Percentiles rank a stretch among this genome's conserved stretches.
Conservation (phyloP, 2,329 filamentous ascomycete genomes). For the Epichloe scottii region DNA sequence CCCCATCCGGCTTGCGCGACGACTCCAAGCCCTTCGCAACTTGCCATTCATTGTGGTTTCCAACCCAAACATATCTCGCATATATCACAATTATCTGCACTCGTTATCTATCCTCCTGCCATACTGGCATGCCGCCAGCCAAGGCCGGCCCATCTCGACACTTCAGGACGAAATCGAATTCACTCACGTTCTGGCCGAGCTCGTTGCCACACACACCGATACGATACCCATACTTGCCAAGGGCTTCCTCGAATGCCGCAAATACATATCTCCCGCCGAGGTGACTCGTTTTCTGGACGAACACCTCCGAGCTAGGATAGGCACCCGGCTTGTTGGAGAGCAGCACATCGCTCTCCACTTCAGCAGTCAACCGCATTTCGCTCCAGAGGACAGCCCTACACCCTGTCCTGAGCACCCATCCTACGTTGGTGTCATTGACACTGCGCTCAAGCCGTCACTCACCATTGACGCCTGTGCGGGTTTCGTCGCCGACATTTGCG, state of each 20-base stretch:
- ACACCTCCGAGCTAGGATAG: slow-evolving; percentile 85
- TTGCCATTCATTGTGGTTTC: slow-evolving; percentile 96
- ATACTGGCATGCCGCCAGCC: slow-evolving; percentile 45
- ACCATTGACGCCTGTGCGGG: slow-evolving; percentile 76
- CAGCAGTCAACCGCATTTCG: slow-evolving; percentile 55
- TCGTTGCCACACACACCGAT: slow-evolving; percentile 90
- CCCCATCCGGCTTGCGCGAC: slow-evolving; percentile 82
- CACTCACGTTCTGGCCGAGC: slow-evolving; percentile 81
- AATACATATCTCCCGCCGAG: slow-evolving; percentile 71
- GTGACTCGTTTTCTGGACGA: slow-evolving; percentile 91
- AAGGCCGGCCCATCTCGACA: slow-evolving; percentile 32
- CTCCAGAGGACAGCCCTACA: slow-evolving; percentile 37
- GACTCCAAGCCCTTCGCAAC: slow-evolving; percentile 85
- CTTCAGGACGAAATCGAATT: slow-evolving; percentile 84
- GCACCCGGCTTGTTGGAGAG: slow-evolving; percentile 86
- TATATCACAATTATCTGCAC: slow-evolving; percentile 93
- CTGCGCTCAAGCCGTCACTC: slow-evolving; percentile 65
- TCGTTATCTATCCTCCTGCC: slow-evolving; percentile 83
- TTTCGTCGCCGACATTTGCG: slow-evolving; percentile 91
- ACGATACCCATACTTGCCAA: slow-evolving; percentile 87
- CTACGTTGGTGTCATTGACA: slow-evolving; percentile 94
- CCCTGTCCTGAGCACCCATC: slow-evolving; percentile 41
- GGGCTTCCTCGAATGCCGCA: slow-evolving; percentile 84
- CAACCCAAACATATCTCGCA: slow-evolving; percentile 88
- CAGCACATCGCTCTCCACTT: slow-evolving; percentile 89